Base-by-base conservation (phyloP, 148 eudicot species). In the Heliamphora exappendiculata region DNA sequence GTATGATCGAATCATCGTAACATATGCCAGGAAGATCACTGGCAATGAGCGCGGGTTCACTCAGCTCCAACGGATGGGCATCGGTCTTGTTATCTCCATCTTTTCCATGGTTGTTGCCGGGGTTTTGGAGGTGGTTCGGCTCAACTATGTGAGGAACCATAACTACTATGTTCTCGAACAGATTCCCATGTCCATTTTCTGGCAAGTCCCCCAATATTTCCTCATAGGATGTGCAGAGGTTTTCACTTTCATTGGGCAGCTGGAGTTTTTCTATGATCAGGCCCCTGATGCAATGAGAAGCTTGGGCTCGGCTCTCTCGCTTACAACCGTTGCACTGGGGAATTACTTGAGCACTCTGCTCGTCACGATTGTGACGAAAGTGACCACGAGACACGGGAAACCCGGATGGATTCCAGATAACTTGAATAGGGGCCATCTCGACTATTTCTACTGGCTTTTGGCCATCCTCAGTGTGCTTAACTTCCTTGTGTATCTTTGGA, bases 1-100 rank as follows among this genome's bases (percentile, higher is more conserved):
- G 2, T 90, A 88, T 36, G 89, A 88, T n/a, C 73, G 66, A 33
- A 39, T 84, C 54, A 79, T 88, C n/a, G 79, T 90, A n/a, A 89
- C 86, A 45, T 0, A 77, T 0, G 91, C 81, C 2, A 69, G 81
- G 34, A 80, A 44, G 54, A 59, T 73, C 45, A 88, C 93, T 0
- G 85, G 86, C 39, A 80, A 88, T 24, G 81, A 83, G 47, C 53
- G 82, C 3, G 93, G 93, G 0, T 84, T 89, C 81, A 82, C 91
- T 0, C 84, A 81, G 78, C 81, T 89, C 14, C 91, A 89, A 51
- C 78, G 89, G 39, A 87, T 87, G 69, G 93, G 89, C 2, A 86
- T 87, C 24, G 93, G 93, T 16, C 83, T 82, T 22, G 66, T 83
- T 16, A 75, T 87, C 29, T 84, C 91, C 41, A 76, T 83, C 8